phyloP scores from a whole-genome alignment of 2,329 filamentous ascomycete genomes.

The Talaromyces verruculosus region DNA sequence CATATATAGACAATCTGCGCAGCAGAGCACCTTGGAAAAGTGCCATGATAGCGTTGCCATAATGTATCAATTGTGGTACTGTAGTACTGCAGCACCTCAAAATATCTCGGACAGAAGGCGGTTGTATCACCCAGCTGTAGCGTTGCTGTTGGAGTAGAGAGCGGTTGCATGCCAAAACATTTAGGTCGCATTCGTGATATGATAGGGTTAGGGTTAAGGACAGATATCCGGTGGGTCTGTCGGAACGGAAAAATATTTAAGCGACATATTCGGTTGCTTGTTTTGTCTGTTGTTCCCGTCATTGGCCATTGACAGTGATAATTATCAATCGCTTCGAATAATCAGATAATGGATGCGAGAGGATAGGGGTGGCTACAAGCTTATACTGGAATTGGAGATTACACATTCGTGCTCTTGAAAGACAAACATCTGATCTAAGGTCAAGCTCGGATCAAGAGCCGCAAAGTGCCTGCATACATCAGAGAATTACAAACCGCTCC shows the following conservation, averaged over 20 bases:
- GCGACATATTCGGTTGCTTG: neutral
- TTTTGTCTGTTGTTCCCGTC: neutral
- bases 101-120: neutral
- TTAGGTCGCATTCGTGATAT: neutral
- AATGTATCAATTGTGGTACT: neutral
- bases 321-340: neutral
- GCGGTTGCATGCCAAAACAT: conserved; percentile 8
- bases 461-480: neutral
- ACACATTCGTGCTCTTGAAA: neutral
- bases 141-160: neutral
- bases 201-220: neutral
- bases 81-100: neutral
- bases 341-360: neutral
- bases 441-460: conserved; percentile 9
- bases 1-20: neutral
- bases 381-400: neutral
- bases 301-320: neutral
- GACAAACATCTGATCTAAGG: neutral
- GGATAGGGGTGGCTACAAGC: neutral
- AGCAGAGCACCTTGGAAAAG: neutral
- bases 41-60: neutral
- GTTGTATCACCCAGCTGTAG: neutral
- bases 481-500: neutral
- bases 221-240: neutral
- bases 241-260: conserved; percentile 6